A percentile compares a stretch with the other conserved stretches of the same genome.
These are phyloP conservation scores for Neohortaea acidophila DNA, from an alignment of 495 filamentous ascomycete species.

Conservation along the genomic window DNA sequence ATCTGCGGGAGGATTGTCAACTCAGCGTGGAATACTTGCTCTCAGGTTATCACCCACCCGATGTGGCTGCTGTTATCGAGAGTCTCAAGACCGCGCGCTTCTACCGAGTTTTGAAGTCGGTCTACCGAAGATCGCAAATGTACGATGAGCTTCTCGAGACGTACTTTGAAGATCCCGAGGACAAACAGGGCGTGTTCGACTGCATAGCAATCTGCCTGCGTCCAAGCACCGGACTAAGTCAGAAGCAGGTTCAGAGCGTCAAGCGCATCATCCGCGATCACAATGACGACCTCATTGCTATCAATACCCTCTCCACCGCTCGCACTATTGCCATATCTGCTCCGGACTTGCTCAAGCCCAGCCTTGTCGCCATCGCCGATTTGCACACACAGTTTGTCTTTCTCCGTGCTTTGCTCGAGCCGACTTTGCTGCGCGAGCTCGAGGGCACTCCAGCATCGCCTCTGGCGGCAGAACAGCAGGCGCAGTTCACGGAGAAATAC, in stretches of 20 bases:
- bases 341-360: conserved; percentile 52
- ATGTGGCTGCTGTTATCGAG: conserved; percentile 58
- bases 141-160: conserved; percentile 63
- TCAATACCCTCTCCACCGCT: conserved; percentile 56
- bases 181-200: conserved; percentile 56
- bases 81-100: conserved; percentile 69
- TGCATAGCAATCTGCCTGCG: conserved; percentile 70
- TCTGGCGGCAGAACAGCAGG: neutral
- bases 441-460: neutral
- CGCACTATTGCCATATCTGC: conserved; percentile 50
- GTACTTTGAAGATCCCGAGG: conserved; percentile 74
- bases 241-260: conserved; percentile 63
- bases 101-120: conserved; percentile 83
- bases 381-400: conserved; percentile 59
- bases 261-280: conserved; percentile 53
- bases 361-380: conserved; percentile 49
- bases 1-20: conserved; percentile 86
- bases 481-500: conserved; percentile 62
- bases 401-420: conserved; percentile 63
- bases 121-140: conserved; percentile 65
- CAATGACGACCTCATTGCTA: conserved; percentile 49
- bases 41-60: conserved; percentile 80
- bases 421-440: conserved; percentile 24
- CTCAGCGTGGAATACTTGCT: conserved; percentile 89
- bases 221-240: conserved; percentile 49